Evolutionary conservation across 2,329 filamentous ascomycete species (phyloP).

Genomic region (Trichoderma koningii): DNA sequence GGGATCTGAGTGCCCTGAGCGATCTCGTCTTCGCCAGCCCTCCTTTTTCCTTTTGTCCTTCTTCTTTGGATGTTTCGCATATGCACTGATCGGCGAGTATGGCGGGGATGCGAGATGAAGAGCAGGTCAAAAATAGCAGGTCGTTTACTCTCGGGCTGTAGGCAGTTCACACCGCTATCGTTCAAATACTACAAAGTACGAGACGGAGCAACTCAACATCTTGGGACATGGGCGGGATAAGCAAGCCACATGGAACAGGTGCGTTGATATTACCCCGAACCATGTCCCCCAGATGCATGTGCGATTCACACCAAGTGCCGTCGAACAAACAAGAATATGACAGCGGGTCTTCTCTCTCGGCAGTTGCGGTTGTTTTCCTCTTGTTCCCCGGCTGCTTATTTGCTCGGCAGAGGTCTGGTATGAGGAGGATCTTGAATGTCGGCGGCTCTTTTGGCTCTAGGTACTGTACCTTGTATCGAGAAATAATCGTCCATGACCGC

Average conservation of each 20-base stretch:
- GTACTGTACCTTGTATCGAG: too few relatives aligned
- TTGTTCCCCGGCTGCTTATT: background rate
- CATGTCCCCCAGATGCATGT: background rate
- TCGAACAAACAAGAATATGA: background rate
- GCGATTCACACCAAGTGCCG: background rate
- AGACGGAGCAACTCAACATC: background rate
- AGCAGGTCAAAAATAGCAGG: background rate
- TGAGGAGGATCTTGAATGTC: too few relatives aligned
- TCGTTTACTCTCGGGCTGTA: too few relatives aligned
- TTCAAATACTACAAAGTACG: too few relatives aligned
- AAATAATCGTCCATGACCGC: too few relatives aligned
- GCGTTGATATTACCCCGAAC: slow-evolving; percentile 17
- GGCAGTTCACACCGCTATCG: too few relatives aligned
- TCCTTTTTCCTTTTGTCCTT: slow-evolving; percentile 5
- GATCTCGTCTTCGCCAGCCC: too few relatives aligned
- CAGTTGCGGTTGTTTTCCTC: background rate
- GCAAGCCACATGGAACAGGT: slow-evolving; percentile 10
- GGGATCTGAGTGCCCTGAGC: too few relatives aligned
- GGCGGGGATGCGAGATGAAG: background rate
- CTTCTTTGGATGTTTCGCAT: background rate
- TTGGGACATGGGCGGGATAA: background rate
- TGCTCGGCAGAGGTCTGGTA: background rate
- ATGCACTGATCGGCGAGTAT: background rate
- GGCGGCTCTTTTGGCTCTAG: too few relatives aligned
- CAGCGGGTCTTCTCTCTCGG: slow-evolving; percentile 10